Evolutionary conservation across 495 filamentous ascomycete species (phyloP).

Genomic region (Neurospora sp.): DNA sequence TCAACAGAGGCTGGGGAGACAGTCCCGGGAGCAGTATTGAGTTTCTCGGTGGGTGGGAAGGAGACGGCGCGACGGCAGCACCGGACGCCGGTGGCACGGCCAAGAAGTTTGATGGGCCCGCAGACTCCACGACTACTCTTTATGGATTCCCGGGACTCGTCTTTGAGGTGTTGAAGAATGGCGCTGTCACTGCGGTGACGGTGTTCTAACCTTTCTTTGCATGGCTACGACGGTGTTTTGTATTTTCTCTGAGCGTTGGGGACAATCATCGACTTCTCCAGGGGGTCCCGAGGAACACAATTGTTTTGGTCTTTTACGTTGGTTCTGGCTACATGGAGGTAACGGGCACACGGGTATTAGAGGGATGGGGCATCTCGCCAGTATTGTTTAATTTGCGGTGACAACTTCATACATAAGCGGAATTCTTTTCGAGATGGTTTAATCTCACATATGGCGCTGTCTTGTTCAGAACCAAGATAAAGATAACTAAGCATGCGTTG

Average conservation of each 20-base stretch:
- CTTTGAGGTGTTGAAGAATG: conserved; percentile 94
- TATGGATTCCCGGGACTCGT: conserved; percentile 90
- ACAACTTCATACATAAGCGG: background rate
- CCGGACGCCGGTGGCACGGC: conserved; percentile 18
- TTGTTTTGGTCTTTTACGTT: background rate
- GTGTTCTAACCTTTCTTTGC: conserved; percentile 36
- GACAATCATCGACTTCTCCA: background rate
- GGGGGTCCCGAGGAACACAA: background rate
- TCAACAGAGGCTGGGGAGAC: conserved; percentile 85
- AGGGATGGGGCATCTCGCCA: background rate
- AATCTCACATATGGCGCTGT: background rate
- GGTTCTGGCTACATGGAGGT: background rate
- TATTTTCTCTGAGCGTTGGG: background rate
- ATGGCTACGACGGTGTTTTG: background rate
- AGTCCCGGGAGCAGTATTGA: conserved; percentile 87
- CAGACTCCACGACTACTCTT: conserved; percentile 72
- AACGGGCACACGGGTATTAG: background rate
- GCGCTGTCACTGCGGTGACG: conserved; percentile 79
- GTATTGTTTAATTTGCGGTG: background rate
- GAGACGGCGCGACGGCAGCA: conserved; percentile 39
- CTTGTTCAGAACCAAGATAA: background rate
- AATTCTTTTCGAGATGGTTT: background rate
- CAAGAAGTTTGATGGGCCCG: conserved; percentile 31
- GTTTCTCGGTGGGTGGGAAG: conserved; percentile 82
- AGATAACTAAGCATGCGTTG: background rate